phyloP scores from a whole-genome alignment of 2,329 filamentous ascomycete species.

The Fusarium torreyae region DNA sequence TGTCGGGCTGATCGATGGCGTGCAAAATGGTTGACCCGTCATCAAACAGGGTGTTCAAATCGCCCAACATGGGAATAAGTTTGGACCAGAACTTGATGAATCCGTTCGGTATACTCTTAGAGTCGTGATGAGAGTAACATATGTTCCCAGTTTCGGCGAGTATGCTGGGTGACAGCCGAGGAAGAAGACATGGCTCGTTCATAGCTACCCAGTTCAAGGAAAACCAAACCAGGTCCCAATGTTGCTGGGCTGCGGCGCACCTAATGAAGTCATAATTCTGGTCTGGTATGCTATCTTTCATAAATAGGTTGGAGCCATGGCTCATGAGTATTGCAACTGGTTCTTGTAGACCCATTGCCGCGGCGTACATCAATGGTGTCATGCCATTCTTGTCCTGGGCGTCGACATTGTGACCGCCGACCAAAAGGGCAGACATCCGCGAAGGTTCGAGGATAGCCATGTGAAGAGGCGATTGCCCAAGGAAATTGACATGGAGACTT shows the following conservation, averaged over 20 bases:
- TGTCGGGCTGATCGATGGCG: neutral
- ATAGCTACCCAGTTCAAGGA: neutral
- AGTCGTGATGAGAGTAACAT: neutral
- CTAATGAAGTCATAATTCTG: neutral
- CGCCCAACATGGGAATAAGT: neutral
- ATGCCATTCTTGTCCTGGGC: fast-evolving
- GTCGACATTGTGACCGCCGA: constrained; percentile 2
- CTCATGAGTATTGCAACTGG: neutral
- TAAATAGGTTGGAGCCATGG: neutral
- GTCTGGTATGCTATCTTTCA: neutral
- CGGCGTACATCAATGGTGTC: neutral
- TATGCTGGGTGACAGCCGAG: too few relatives aligned
- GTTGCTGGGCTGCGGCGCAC: fast-evolving
- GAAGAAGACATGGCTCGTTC: neutral
- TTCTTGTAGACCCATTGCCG: neutral
- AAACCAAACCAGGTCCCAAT: constrained; percentile 3
- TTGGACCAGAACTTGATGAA: neutral
- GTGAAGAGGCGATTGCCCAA: constrained; percentile 18
- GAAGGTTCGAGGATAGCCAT: neutral
- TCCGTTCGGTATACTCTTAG: neutral
- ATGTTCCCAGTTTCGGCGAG: too few relatives aligned
- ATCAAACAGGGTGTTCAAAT: neutral
- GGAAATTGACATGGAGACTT: neutral
- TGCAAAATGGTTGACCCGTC: neutral
- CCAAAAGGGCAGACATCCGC: neutral